Percentiles rank a stretch among this genome's conserved stretches.
Conservation (phyloP, 2,329 filamentous ascomycete genomes). For the Apiospora kogelbergensis region DNA sequence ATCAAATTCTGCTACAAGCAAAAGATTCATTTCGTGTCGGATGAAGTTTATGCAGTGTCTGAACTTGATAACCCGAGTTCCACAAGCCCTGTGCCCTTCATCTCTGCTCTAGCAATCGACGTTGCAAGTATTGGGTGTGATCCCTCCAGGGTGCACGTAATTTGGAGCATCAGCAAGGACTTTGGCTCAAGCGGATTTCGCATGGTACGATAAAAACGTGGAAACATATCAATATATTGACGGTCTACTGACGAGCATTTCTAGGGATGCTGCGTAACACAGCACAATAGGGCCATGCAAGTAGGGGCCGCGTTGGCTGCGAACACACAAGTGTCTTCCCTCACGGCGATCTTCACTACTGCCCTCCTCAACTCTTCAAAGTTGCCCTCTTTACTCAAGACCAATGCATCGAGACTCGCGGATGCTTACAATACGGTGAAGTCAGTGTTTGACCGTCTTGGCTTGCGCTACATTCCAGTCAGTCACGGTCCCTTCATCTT, state of each 20-base stretch:
- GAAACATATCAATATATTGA: background rate
- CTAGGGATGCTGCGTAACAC: background rate
- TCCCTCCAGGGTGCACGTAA: conserved; percentile 11
- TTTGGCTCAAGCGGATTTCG: conserved; percentile 15
- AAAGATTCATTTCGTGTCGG: conserved; percentile 27
- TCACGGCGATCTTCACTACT: background rate
- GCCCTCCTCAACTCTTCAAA: background rate
- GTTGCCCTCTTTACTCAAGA: background rate
- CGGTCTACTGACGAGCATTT: background rate
- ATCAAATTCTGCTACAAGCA: conserved; percentile 23
- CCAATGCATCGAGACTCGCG: background rate
- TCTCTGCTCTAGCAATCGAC: background rate
- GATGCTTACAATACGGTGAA: background rate
- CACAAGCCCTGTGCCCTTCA: background rate
- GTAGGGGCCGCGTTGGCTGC: background rate
- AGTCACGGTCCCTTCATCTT: no score
- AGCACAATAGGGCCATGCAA: background rate
- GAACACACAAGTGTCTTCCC: background rate
- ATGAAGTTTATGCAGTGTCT: conserved; percentile 28
- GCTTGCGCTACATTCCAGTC: no score
- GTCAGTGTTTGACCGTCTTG: no score
- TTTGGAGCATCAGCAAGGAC: conserved; percentile 18
- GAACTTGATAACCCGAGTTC: background rate
- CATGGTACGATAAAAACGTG: conserved; percentile 33
- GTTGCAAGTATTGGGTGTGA: conserved; percentile 3